Evolutionary conservation across 164 flowering plant genomes (phyloP), one percentile per base, ranked within the genome.

Genomic region (Aristolochia fimbriata): DNA sequence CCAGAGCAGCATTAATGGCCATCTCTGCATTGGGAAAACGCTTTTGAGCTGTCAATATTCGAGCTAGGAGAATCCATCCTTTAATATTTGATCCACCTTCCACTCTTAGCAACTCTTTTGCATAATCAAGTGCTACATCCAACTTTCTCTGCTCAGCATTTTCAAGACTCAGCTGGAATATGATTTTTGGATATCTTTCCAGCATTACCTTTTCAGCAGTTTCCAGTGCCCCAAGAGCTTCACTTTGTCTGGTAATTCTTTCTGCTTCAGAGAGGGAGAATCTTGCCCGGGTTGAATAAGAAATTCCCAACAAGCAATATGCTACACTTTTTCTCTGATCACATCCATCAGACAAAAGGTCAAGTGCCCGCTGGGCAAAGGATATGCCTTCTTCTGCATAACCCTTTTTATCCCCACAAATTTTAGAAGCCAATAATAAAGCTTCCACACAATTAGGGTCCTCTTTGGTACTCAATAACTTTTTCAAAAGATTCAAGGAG

Each of bases 111-210:
- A 86, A 72, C 76, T 78, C 71, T 70, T 80, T 90, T 59, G 91
- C 92, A 71, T 85, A 80, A 65, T 74, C 60, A 63, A 86, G 83
- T 12, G 97, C 97, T 51, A 57, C 45, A 68, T 88, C 92, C 75
- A 93, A 73, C 68, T 86, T 93, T 62, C 97, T 81, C 66, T 83
- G 91, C 71, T 88, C 92, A 45, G 98, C 97, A 76, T 83, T 73
- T 71, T 87, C 94, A 4, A 93, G 66, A 63, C 84, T 70, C 60
- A 93, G 83, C 62, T 77, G 74, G 70, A 66, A 86, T 0, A 93
- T 37, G 41, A 86, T 63, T 46, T 62, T 68, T 4, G 89, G 77
- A 60, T 82, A 81, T 62, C 45, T 71, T 54, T 68, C 83, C 50
- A 16, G 65, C 67, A 74, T 78, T 30, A 63, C 64, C 55, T 59